phyloP scores from a whole-genome alignment of 495 filamentous ascomycete species.

The Xylaria sp. region DNA sequence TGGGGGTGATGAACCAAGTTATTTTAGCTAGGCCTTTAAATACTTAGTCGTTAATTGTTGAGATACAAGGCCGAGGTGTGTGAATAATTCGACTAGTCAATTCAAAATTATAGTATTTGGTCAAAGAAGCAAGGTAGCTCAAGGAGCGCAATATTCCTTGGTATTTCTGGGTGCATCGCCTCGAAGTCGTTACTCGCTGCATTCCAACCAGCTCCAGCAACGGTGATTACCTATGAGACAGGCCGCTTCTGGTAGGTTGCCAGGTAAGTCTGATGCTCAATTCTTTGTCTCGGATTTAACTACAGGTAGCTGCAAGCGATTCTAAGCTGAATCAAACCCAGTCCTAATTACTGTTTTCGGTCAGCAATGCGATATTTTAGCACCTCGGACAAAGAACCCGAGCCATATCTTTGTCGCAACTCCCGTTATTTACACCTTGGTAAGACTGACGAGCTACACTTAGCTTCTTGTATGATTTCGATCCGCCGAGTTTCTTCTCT shows the following conservation, averaged over 20 bases:
- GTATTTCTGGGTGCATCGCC: not conserved
- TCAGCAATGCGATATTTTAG: not conserved
- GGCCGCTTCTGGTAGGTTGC: constrained; percentile 5
- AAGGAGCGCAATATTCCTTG: not conserved
- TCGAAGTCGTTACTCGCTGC: not conserved
- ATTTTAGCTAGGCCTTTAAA: not conserved
- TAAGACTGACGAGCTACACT: constrained; percentile 9
- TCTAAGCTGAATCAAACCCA: not conserved
- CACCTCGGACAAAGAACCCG: constrained; percentile 24
- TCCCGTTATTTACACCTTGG: constrained; percentile 36
- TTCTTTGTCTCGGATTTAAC: constrained; percentile 12
- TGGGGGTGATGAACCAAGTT: not conserved
- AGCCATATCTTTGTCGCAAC: constrained; percentile 34
- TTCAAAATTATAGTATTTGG: not conserved
- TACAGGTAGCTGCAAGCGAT: constrained; percentile 14
- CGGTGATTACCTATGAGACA: not conserved
- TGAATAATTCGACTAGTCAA: not conserved
- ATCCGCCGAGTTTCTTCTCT: not conserved
- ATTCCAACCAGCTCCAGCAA: constrained; percentile 5
- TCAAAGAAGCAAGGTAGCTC: not conserved
- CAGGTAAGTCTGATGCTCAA: not conserved
- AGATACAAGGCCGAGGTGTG: not conserved
- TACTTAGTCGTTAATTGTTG: not conserved
- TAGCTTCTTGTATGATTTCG: not conserved
- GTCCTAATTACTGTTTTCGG: constrained; percentile 17